Evolutionary conservation across 2,329 filamentous ascomycete species (phyloP).

Genomic region (Huntiella decipiens): DNA sequence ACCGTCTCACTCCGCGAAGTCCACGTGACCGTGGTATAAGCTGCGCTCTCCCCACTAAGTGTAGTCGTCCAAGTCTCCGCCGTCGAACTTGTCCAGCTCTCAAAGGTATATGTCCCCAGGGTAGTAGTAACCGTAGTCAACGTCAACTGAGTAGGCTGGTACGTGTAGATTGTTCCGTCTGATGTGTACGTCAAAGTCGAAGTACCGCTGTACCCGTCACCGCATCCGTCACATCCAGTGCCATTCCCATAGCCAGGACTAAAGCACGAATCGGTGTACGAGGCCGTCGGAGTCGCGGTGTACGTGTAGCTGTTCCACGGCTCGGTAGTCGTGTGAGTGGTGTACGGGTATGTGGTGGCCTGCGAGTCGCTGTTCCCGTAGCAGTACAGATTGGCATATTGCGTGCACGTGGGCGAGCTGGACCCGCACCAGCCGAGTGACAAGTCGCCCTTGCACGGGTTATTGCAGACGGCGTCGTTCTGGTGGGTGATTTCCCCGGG

Average conservation of each 20-base stretch:
- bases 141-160: constrained; percentile 1
- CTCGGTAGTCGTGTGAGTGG: neutral
- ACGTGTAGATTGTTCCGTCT: neutral
- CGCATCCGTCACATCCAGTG: neutral
- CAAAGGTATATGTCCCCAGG: constrained; percentile 7
- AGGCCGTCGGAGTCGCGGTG: neutral
- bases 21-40: constrained; percentile 9
- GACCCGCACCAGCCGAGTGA: constrained; percentile 10
- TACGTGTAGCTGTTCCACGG: constrained; percentile 5
- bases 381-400: constrained; percentile 11
- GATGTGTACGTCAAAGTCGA: neutral
- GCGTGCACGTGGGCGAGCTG: constrained; percentile 3
- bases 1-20: constrained; percentile 5
- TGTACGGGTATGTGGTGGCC: neutral
- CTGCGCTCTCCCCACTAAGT: constrained; percentile 5
- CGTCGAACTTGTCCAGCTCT: constrained; percentile 2
- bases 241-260: neutral
- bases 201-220: neutral
- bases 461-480: constrained; percentile 10
- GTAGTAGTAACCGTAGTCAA: constrained; percentile 9
- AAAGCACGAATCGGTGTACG: neutral
- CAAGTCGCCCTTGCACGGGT: constrained; percentile 10
- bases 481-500: constrained; percentile 8
- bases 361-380: neutral
- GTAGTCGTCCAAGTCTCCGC: constrained; percentile 9